Evolutionary conservation across 192 early-diverging fungal species (phyloP).

Genomic region (Chytriomyces confervae): DNA sequence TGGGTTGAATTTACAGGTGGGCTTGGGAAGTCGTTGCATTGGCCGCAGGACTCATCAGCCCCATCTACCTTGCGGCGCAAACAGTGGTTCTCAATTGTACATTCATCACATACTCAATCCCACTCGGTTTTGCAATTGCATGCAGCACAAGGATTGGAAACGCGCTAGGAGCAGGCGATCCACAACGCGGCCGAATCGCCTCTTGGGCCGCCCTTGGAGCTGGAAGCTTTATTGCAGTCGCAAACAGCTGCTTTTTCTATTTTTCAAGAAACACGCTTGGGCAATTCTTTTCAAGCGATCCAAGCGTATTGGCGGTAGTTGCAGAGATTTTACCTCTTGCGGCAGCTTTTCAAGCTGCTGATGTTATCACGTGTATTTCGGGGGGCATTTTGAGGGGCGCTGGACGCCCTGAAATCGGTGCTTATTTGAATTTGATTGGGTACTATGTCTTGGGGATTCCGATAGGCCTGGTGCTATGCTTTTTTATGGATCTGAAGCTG

Average conservation of each 20-base stretch:
- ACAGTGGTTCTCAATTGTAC: constrained; percentile 75
- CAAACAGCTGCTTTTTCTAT: constrained; percentile 15
- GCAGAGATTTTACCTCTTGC: constrained; percentile 78
- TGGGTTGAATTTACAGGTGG: constrained; percentile 47
- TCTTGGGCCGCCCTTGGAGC: neutral
- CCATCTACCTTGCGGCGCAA: constrained; percentile 79
- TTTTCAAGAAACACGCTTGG: constrained; percentile 43
- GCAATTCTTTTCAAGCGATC: constrained; percentile 69
- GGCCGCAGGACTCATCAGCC: constrained; percentile 77
- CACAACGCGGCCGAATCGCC: neutral
- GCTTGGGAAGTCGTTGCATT: constrained; percentile 58
- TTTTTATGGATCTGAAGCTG: constrained; percentile 41
- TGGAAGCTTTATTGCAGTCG: constrained; percentile 3
- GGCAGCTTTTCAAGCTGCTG: constrained; percentile 62
- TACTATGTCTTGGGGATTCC: constrained; percentile 36
- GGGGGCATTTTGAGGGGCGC: constrained; percentile 77
- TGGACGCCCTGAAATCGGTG: constrained; percentile 73
- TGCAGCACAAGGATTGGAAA: constrained; percentile 78
- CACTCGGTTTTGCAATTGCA: constrained; percentile 80
- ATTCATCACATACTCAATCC: constrained; percentile 73
- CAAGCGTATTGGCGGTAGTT: constrained; percentile 71
- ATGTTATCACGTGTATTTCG: constrained; percentile 49
- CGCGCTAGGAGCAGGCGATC: constrained; percentile 30
- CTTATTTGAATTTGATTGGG: constrained; percentile 50
- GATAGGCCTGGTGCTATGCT: constrained; percentile 33